Base-by-base conservation (phyloP, 345 rosid species). In the Combretum micranthum region DNA sequence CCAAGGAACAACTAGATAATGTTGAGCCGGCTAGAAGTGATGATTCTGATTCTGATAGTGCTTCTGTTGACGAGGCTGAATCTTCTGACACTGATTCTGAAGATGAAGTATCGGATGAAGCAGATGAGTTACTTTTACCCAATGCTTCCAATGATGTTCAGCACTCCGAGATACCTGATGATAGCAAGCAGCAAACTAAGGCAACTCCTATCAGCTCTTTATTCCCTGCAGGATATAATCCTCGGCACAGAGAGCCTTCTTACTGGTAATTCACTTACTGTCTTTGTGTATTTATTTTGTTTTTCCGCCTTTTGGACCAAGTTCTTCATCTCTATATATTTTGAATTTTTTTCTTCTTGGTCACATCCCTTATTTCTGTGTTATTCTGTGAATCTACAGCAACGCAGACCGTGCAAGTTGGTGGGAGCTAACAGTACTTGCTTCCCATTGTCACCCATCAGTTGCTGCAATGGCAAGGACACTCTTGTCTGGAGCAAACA, bases 381-480 rank as follows among this genome's bases (percentile, higher is more conserved):
- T 11, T 32, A 32, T 32, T 60, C 50, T 50, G 21, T 32, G 55
- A 20, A 26, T 52, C 72, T 48, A 64, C 77, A 93, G 99, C 80
- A 87, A 89, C 59, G 99, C 86, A 25, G 88, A 89, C 61, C 77
- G 73, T 50, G 83, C 72, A 16, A 72, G 94, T 73, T 93, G 99
- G 99, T 93, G 96, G 97, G 99, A 93, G 69, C 64, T 93, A 69
- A 75, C 44, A 69, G 96, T 83, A 52, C 94, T 93, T 61, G 83
- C 99, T 62, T 70, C 89, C 18, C 97, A 89, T 57, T 91, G 55
- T 23, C 99, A 93, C 69, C 99, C 97, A 44, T 93, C 99, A 32
- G 99, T 89, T 25, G 82, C 99, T 61, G 85, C 99, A 66, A 93
- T 93, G 97, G 96, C 99, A 7, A 81, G 84, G 68, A 89, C 96